Evolutionary conservation across 306 rosid species (phyloP).

Genomic region (Begonia loranthoides): DNA sequence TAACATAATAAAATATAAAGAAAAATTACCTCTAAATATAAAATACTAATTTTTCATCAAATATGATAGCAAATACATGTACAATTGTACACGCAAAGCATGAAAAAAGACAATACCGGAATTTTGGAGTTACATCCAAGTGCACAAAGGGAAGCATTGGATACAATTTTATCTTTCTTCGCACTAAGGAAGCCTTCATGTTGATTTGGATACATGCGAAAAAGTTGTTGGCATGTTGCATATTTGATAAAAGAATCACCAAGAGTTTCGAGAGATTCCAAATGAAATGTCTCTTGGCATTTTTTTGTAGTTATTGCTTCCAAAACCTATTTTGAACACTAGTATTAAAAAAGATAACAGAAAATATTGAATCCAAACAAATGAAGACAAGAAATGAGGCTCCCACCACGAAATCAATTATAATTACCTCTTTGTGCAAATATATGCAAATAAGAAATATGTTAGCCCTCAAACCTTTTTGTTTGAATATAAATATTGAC

Average conservation of each 20-base stretch:
- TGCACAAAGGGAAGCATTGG: conserved; percentile 54
- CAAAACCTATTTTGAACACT: conserved; percentile 40
- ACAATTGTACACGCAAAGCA: not conserved
- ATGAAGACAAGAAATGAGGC: too few species aligned
- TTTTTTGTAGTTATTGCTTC: conserved; percentile 72
- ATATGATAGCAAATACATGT: too few species aligned
- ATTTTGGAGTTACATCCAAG: conserved; percentile 41
- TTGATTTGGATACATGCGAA: conserved; percentile 26
- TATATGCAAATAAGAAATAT: too few species aligned
- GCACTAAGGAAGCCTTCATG: conserved; percentile 70
- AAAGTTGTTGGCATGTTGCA: conserved; percentile 59
- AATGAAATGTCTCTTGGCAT: conserved; percentile 62
- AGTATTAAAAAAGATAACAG: not conserved
- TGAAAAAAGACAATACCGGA: conserved; percentile 31
- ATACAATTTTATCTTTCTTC: conserved; percentile 51
- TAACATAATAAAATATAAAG: not conserved
- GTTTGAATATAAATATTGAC: too few species aligned
- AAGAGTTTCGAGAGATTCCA: conserved; percentile 79
- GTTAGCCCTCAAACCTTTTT: too few species aligned
- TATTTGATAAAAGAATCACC: conserved; percentile 93
- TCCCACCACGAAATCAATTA: too few species aligned
- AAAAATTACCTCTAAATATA: not conserved
- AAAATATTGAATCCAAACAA: too few species aligned
- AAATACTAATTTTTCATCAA: not conserved
- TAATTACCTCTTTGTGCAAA: too few species aligned